phyloP scores from a whole-genome alignment of 78 protist genomes.

The Dictyostelium intermedium region DNA sequence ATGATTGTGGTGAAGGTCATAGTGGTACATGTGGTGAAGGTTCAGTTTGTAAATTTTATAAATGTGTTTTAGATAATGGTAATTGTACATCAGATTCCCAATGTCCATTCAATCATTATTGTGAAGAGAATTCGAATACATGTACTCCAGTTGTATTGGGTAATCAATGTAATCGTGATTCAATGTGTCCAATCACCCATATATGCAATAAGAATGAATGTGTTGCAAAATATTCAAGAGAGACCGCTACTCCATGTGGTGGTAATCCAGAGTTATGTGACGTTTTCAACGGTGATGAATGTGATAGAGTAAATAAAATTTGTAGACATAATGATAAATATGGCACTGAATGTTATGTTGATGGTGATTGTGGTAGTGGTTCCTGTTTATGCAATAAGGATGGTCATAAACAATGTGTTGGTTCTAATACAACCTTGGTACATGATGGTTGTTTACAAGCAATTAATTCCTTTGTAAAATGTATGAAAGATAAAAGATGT shows the following conservation, averaged over 20 bases:
- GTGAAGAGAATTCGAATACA: background rate
- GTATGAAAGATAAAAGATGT: background rate
- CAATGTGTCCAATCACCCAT: background rate
- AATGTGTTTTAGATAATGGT: background rate
- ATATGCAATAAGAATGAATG: background rate
- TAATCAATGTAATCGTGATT: background rate
- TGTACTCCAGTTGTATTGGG: background rate
- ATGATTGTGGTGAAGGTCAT: background rate
- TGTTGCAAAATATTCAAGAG: background rate
- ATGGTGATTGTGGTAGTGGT: conserved; percentile 8
- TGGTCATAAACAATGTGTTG: background rate
- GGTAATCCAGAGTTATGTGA: background rate
- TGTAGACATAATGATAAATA: background rate
- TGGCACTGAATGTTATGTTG: conserved; percentile 16
- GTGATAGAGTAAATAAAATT: background rate
- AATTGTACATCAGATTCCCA: background rate
- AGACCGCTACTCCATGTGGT: background rate
- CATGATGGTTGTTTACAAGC: background rate
- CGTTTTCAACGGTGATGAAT: background rate
- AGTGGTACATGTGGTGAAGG: background rate
- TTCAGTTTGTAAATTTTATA: background rate
- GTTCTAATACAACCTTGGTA: background rate
- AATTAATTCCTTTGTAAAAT: background rate
- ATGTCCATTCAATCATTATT: background rate
- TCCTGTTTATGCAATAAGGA: background rate